Evolutionary conservation across 176 grass and related monocot species (phyloP).

Genomic region (Typha latifolia): DNA sequence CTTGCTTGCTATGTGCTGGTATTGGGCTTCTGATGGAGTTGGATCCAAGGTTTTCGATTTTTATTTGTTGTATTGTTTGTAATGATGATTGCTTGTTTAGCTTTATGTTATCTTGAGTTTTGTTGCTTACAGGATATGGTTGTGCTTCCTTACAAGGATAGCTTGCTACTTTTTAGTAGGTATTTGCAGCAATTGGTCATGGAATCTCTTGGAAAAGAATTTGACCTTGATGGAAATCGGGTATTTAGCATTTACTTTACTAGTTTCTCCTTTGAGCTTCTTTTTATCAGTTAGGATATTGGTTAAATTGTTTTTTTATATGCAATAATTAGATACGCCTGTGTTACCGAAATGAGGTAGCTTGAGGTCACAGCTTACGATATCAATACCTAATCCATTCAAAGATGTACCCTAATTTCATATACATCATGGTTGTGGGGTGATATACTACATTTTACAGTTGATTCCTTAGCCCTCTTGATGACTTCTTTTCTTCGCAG

Average conservation of each 20-base stretch:
- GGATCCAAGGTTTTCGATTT: constrained; percentile 72
- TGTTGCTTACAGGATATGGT: constrained; percentile 89
- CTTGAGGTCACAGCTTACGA: neutral
- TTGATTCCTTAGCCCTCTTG: neutral
- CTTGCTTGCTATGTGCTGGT: constrained; percentile 91
- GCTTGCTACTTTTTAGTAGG: constrained; percentile 91
- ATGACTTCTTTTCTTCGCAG: constrained; percentile 24
- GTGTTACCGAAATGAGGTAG: neutral
- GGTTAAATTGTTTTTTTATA: neutral
- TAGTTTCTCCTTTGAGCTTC: constrained; percentile 11
- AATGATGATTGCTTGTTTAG: constrained; percentile 3
- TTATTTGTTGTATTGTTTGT: constrained; percentile 12
- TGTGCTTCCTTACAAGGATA: constrained; percentile 99
- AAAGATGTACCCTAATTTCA: too few species aligned
- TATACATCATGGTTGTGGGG: neutral
- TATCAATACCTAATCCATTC: too few species aligned
- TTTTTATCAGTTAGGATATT: neutral
- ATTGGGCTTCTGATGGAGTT: constrained; percentile 83
- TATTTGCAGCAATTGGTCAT: constrained; percentile 99
- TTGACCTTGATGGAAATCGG: constrained; percentile 91
- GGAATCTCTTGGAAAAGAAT: constrained; percentile 99
- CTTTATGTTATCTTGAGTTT: neutral
- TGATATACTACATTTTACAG: neutral
- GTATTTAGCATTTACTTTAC: constrained; percentile 50
- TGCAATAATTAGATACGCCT: neutral